Conservation (phyloP, 2,329 filamentous ascomycete genomes). For the Cladosporium austrohemisphaericum region DNA sequence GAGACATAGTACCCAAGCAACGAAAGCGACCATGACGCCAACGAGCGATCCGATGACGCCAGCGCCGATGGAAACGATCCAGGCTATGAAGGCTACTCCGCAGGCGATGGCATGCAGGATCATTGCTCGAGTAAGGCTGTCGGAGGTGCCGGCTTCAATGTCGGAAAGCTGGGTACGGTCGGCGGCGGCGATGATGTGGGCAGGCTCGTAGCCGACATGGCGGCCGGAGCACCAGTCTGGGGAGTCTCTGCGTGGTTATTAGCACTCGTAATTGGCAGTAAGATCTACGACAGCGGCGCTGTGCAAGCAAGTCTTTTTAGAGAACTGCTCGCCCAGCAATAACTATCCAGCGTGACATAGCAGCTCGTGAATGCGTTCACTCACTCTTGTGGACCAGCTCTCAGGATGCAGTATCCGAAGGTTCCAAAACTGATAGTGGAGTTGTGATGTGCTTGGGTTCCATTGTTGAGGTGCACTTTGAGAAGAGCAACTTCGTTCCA, state of each 20-base stretch:
- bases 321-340: too few species aligned
- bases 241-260: slow-evolving; percentile 1
- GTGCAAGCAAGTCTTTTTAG: too few species aligned
- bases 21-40: slow-evolving; percentile 47
- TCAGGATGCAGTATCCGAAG: slow-evolving; percentile 55
- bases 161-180: slow-evolving; percentile 42
- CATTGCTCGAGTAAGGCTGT: slow-evolving; percentile 56
- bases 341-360: too few species aligned
- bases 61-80: slow-evolving; percentile 52
- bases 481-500: slow-evolving; percentile 54
- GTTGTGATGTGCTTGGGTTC: slow-evolving; percentile 31
- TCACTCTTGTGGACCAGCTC: slow-evolving; percentile 22
- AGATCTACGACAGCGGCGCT: too few species aligned
- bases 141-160: slow-evolving; percentile 44
- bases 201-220: slow-evolving; percentile 56
- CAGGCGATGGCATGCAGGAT: slow-evolving; percentile 60
- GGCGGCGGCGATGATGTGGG: slow-evolving; percentile 41
- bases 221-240: slow-evolving; percentile 47
- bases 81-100: slow-evolving; percentile 56
- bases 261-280: slow-evolving; percentile 26
- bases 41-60: slow-evolving; percentile 52
- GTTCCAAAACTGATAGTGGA: slow-evolving; percentile 53
- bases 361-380: background rate
- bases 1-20: slow-evolving; percentile 49
- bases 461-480: slow-evolving; percentile 47